Percentiles rank a stretch among this genome's conserved stretches.
Conservation (phyloP, 345 rosid genomes). For the Citropsis articulata region DNA sequence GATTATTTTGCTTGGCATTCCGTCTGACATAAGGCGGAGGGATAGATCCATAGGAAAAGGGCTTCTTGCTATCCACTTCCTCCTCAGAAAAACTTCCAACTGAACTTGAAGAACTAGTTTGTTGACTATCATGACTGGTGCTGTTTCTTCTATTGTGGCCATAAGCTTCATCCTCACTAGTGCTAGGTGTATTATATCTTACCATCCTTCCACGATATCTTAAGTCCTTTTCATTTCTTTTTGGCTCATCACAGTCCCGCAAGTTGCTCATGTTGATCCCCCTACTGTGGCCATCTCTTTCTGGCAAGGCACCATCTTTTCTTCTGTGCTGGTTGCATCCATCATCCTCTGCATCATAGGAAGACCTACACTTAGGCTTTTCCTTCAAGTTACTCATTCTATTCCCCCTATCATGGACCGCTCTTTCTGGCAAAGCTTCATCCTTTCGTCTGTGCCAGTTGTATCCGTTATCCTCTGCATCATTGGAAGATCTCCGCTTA, state of each 20-base stretch:
- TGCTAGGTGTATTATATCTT: conserved; percentile 20
- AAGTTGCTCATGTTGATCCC: conserved; percentile 1
- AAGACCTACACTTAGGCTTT: conserved; percentile 3
- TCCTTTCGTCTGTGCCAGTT: conserved; percentile 18
- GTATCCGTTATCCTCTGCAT: conserved; percentile 11
- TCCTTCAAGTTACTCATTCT: conserved; percentile 18
- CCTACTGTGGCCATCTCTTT: conserved; percentile 11
- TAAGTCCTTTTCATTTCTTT: conserved; percentile 21
- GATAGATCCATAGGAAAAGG: conserved; percentile 32
- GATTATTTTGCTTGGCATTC: conserved; percentile 12
- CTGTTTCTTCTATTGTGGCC: conserved; percentile 20
- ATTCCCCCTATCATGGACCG: conserved; percentile 2
- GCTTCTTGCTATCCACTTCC: conserved; percentile 36
- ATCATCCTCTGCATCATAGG: conserved; percentile 10
- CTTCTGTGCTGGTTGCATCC: conserved; percentile 20
- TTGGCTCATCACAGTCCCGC: conserved; percentile 10
- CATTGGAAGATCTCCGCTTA: not conserved
- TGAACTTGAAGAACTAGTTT: conserved; percentile 46
- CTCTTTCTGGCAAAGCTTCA: conserved; percentile 13
- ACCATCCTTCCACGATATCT: conserved; percentile 17
- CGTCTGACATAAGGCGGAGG: conserved; percentile 54
- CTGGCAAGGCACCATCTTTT: conserved; percentile 15
- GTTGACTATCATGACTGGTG: conserved; percentile 20
- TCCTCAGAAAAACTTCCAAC: conserved; percentile 43
- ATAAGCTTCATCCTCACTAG: conserved; percentile 45